phyloP scores from a whole-genome alignment of 305 asterid genomes.

The Fraxinus floribunda region DNA sequence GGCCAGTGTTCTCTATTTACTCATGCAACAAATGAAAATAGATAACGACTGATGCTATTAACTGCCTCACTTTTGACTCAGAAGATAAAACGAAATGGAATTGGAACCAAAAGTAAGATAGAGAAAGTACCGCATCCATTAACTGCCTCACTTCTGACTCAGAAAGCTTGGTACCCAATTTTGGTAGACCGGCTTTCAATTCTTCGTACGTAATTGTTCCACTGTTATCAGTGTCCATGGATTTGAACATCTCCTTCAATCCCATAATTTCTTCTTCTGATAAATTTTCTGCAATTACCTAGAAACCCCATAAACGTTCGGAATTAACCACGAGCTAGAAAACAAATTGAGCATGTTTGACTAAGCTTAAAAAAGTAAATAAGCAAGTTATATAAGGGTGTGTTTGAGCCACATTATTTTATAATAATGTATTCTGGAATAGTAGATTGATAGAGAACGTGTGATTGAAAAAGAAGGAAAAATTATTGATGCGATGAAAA shows the following conservation, averaged over 20 bases:
- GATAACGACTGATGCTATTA: slow-evolving; percentile 11
- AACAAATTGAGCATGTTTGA: slow-evolving; percentile 5
- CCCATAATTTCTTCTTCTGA: slow-evolving; percentile 95
- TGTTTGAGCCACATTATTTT: no score
- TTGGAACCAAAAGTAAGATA: slow-evolving; percentile 21
- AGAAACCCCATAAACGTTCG: slow-evolving; percentile 3
- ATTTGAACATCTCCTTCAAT: slow-evolving; percentile 91
- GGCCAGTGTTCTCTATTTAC: not conserved
- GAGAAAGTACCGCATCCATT: slow-evolving; percentile 87
- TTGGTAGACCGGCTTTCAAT: slow-evolving; percentile 82
- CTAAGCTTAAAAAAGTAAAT: not conserved
- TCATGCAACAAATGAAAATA: not conserved
- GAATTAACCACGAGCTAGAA: not conserved
- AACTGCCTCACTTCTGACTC: slow-evolving; percentile 91
- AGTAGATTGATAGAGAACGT: no score
- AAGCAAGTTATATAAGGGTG: not conserved
- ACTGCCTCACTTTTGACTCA: not conserved
- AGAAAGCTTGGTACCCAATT: slow-evolving; percentile 82
- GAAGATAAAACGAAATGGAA: not conserved
- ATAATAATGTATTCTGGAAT: no score
- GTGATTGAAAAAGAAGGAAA: no score
- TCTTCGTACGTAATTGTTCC: slow-evolving; percentile 94
- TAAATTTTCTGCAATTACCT: slow-evolving; percentile 81
- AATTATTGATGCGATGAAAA: no score
- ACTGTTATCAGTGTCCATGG: slow-evolving; percentile 88